A percentile compares a stretch with the other conserved stretches of the same genome.
These are phyloP conservation scores for Tolypocladium nubicola DNA, from an alignment of 2,329 filamentous ascomycete genomes.

Conservation along the genomic window DNA sequence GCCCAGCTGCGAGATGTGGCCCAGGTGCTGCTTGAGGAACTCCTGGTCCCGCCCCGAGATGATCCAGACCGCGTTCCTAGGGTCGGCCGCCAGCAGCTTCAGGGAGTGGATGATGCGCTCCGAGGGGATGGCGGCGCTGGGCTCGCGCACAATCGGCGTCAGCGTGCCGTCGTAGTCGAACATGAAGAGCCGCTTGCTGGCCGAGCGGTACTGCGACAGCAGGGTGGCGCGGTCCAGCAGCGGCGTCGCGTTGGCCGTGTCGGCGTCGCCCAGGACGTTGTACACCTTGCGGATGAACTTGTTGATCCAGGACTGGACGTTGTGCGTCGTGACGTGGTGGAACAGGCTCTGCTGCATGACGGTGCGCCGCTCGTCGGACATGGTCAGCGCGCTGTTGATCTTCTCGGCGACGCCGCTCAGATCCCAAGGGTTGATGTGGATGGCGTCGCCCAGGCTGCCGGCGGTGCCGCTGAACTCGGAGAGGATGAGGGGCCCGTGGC, in stretches of 20 bases:
- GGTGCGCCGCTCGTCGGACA: constrained; percentile 55
- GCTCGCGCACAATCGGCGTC: constrained; percentile 89
- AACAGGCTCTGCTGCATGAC: constrained; percentile 68
- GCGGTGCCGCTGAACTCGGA: constrained; percentile 96
- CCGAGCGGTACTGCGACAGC: constrained; percentile 61
- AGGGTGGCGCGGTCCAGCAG: constrained; percentile 66
- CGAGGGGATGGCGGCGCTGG: constrained; percentile 78
- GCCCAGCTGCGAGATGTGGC: constrained; percentile 82
- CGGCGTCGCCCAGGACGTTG: constrained; percentile 67
- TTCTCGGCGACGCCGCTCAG: constrained; percentile 72
- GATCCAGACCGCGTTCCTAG: constrained; percentile 89
- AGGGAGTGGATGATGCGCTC: constrained; percentile 72
- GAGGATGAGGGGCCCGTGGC: constrained; percentile 78
- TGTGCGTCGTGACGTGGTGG: constrained; percentile 74
- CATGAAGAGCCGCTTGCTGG: constrained; percentile 83
- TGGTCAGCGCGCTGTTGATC: constrained; percentile 71
- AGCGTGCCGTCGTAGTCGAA: constrained; percentile 98
- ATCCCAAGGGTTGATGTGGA: constrained; percentile 97
- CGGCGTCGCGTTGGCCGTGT: constrained; percentile 67
- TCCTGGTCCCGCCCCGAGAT: constrained; percentile 90
- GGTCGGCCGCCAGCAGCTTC: constrained; percentile 67
- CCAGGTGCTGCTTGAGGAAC: constrained; percentile 83
- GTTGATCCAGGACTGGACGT: constrained; percentile 76
- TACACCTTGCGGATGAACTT: constrained; percentile 71
- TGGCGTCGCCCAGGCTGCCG: constrained; percentile 71